These are phyloP conservation scores for Penicillium sp. DNA, from an alignment of 2,329 filamentous ascomycete genomes.

Conservation along the genomic window DNA sequence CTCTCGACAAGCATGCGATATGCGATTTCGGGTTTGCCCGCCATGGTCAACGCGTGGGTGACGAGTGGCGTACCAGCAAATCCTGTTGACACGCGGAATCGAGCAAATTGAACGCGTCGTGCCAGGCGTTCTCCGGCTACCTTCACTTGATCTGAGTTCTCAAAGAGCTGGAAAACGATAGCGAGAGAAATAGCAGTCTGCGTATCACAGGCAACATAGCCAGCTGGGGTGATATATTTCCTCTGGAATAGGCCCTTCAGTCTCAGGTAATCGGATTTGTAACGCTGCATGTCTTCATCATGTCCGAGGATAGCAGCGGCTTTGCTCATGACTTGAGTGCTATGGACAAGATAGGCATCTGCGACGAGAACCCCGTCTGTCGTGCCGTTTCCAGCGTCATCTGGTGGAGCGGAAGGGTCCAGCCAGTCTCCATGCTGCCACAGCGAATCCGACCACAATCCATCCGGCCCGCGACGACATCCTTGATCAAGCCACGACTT, in stretches of 20 bases:
- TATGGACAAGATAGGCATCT: slow-evolving; percentile 6
- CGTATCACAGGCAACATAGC: slow-evolving; percentile 3
- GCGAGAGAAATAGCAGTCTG: slow-evolving; percentile 2
- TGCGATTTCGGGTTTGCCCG: slow-evolving; percentile 21
- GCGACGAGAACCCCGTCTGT: slow-evolving; percentile 9
- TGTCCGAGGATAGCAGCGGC: slow-evolving; percentile 4
- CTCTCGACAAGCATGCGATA: slow-evolving; percentile 46
- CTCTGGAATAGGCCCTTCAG: neutral
- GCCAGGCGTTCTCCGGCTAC: neutral
- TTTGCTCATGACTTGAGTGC: slow-evolving; percentile 31
- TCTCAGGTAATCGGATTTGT: neutral
- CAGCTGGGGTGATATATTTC: slow-evolving; percentile 1
- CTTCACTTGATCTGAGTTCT: slow-evolving; percentile 37
- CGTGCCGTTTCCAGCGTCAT: slow-evolving; percentile 1
- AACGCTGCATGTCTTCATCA: neutral
- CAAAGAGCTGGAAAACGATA: slow-evolving; percentile 8
- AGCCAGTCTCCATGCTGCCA: slow-evolving; percentile 21
- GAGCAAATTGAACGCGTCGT: slow-evolving; percentile 20
- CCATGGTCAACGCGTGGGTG: slow-evolving; percentile 25
- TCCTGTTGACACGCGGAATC: slow-evolving; percentile 36
- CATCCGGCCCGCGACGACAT: slow-evolving; percentile 1
- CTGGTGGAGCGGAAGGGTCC: slow-evolving; percentile 7
- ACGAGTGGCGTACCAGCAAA: slow-evolving; percentile 36
- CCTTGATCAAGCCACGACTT: slow-evolving; percentile 6
- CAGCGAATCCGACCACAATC: slow-evolving; percentile 1